Evolutionary conservation across 2,329 filamentous ascomycete genomes (phyloP), one percentile per base, ranked within the genome.

Genomic region (Ramularia endophylla): DNA sequence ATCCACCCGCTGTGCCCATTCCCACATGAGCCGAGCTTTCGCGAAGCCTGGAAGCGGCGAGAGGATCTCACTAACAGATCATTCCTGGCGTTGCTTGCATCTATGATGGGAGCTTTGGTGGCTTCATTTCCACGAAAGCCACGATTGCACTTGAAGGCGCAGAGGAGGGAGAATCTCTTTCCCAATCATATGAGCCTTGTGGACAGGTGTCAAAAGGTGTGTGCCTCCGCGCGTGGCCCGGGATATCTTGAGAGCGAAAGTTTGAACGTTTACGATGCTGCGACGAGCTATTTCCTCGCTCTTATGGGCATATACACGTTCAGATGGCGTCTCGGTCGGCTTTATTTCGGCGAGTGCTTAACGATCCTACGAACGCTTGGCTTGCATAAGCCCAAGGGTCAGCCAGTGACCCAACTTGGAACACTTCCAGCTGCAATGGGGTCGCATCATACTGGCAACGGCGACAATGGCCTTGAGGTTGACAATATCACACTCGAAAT

Each of bases 1-100:
- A 82, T 88, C 39, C 83, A 88, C 53, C 85, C 85, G 1, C 72
- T 89, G 7, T 78, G 77, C 43, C 85, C 85, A 0, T 88, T 89
- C 43, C 85, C 85, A 0, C 85, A 89, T 61, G 83, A 88, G 58
- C 83, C 83, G 0, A 84, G 82, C 3, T 88, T 89, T 60, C 75
- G 83, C 16, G 74, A 79, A 47, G 79, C 79, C 1, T 85, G 87
- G 60, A 72, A 72, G 6, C 73, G 74, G 40, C 73, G 84, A 25
- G 77, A 85, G 55, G 83, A 87, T 57, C 71, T 79, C 38, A 75
- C 71, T 5, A 80, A 78, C 50, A 75, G 77, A 8, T 73, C 77
- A 12, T 89, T 88, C 51, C 67, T 88, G 2, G 81, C 82, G 2
- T 64, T 89, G 29, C 61, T 88, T 17, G 78, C 84, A 1, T 83